These are phyloP conservation scores for Datura wrightii DNA, from an alignment of 257 asterid species.

Conservation along the genomic window DNA sequence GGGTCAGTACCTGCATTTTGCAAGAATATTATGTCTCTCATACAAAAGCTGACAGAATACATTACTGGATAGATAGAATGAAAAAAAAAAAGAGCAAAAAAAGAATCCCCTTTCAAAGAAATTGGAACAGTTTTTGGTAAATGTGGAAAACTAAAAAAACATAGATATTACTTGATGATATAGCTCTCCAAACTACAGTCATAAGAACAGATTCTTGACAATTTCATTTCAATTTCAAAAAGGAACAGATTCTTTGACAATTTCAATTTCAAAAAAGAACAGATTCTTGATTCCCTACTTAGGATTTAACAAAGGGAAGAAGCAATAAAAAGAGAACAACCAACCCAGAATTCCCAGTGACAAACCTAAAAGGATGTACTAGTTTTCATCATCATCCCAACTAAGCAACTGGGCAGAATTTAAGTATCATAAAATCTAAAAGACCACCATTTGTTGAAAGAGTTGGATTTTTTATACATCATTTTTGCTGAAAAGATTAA, in stretches of 20 bases:
- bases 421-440: background rate
- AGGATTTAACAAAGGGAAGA: background rate
- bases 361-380: background rate
- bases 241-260: background rate
- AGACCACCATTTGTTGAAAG: background rate
- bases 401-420: background rate
- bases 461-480: background rate
- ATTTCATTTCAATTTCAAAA: too few species aligned
- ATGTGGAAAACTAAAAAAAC: background rate
- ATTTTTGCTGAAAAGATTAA: background rate
- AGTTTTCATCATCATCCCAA: background rate
- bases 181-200: background rate
- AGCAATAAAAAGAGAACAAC: background rate
- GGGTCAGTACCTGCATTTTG: background rate
- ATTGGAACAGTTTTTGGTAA: background rate
- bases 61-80: background rate
- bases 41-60: background rate
- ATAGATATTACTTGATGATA: background rate
- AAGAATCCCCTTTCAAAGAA: background rate
- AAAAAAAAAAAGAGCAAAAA: background rate
- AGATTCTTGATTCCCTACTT: conserved; percentile 4
- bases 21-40: background rate
- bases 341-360: background rate
- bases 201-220: background rate
- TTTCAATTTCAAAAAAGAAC: background rate